phyloP scores from a whole-genome alignment of 306 rosid species.

The Sicyos edulis region DNA sequence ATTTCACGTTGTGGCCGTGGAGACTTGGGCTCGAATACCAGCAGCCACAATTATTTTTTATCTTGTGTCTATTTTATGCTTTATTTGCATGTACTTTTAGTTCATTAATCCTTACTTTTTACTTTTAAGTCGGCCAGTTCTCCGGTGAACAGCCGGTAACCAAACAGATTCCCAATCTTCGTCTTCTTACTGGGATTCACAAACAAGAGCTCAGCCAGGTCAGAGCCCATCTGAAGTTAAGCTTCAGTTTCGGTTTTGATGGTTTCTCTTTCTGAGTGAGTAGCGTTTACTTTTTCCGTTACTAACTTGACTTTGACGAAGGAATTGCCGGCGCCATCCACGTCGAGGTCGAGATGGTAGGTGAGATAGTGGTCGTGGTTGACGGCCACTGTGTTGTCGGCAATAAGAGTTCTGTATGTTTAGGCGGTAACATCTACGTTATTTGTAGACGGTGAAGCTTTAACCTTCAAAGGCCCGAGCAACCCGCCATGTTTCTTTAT shows the following conservation, averaged over 20 bases:
- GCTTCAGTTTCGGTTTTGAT: conserved; percentile 54
- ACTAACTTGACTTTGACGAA: too few species aligned
- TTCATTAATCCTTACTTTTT: conserved; percentile 39
- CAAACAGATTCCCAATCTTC: conserved; percentile 56
- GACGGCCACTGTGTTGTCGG: conserved; percentile 60
- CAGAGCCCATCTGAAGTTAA: conserved; percentile 45
- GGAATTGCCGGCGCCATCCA: conserved; percentile 27
- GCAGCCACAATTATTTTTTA: too few species aligned
- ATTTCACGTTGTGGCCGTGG: too few species aligned
- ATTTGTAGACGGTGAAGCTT: conserved; percentile 46
- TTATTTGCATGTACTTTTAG: too few species aligned
- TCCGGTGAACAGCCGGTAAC: conserved; percentile 59
- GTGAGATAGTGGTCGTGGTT: conserved; percentile 72
- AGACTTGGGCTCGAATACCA: too few species aligned
- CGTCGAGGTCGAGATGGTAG: conserved; percentile 68
- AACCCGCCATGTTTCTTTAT: conserved; percentile 29
- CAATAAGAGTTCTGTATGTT: conserved; percentile 51
- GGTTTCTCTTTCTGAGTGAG: conserved; percentile 54
- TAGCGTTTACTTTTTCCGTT: neutral
- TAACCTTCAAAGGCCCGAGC: conserved; percentile 59
- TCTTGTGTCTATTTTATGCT: too few species aligned
- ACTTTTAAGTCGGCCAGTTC: conserved; percentile 35
- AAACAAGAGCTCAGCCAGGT: conserved; percentile 52
- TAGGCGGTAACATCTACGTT: conserved; percentile 31
- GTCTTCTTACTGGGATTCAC: conserved; percentile 62